Base-by-base conservation (phyloP, 2,329 filamentous ascomycete species). In the Calonectria multiphialidica region DNA sequence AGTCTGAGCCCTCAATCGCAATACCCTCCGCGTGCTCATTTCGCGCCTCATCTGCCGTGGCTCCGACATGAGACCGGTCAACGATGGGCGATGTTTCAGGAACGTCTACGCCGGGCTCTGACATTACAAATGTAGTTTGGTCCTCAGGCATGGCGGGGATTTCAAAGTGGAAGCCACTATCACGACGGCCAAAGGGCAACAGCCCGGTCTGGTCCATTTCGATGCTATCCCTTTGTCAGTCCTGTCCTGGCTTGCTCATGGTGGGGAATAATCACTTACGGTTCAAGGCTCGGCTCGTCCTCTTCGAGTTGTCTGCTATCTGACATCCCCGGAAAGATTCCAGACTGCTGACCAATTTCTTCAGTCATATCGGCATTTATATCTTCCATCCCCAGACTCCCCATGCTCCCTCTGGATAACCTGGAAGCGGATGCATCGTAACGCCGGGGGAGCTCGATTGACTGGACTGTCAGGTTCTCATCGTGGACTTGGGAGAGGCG, bases 381-480 rank as follows among this genome's bases (percentile, higher is more conserved):
- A 78, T 92, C 90, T 76, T 90, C 92, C 79, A 88, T 84, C 28
- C 87, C 84, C 66, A 86, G 81, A 71, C 87, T 90, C 0, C 87
- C 89, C 74, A 91, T 82, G 72, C 88, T 91, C 2, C 86, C 88
- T 68, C 91, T 82, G 13, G 88, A 89, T 35, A 88, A 77, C 35
- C 89, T 82, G 4, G 84, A 83, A 74, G 70, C 91, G 88, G 65
- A 83, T 88, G 44, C 83, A 3, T 57, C 78, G 18, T 40, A 87
- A 61, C 91, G 84, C 33, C 91, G 85, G 9, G 90, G 88, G 61
- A 92, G 78, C 81, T 93, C 91, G 33, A 93, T 86, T 2, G 91
- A 92, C 71, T 88, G 87, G 47, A 88, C 81, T 0, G 91, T 93
- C 72, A 87, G 87, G 74, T 92, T 88, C 49, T 91, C 89, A 30